phyloP scores from a whole-genome alignment of 257 asterid genomes.

The Striga asiatica region DNA sequence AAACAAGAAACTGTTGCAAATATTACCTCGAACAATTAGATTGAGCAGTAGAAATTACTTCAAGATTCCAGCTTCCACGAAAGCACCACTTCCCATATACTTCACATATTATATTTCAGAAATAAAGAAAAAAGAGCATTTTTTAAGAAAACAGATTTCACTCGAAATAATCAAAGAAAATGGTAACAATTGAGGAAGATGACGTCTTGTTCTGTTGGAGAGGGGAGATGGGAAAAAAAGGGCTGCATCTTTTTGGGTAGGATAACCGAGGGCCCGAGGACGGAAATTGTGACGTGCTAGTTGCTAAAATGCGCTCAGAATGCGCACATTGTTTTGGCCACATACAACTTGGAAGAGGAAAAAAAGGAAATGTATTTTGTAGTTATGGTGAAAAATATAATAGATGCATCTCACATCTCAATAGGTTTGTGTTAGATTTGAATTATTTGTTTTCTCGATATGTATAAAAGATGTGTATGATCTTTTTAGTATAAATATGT shows the following conservation, averaged over 20 bases:
- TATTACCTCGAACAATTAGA: slow-evolving; percentile 22
- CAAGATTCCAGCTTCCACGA: neutral
- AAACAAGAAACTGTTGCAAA: slow-evolving; percentile 12
- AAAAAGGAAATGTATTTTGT: no score
- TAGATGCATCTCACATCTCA: no score
- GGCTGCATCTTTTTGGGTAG: neutral
- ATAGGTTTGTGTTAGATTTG: no score
- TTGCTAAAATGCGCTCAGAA: neutral
- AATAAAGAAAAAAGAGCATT: no score
- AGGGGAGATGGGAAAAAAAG: neutral
- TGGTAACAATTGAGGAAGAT: neutral
- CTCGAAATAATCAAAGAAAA: neutral
- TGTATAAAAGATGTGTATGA: no score
- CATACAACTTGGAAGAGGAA: no score
- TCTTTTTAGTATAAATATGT: no score
- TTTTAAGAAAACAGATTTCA: neutral
- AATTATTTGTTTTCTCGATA: no score
- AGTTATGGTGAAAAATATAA: no score
- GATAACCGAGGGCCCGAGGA: neutral
- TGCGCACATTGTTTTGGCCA: neutral
- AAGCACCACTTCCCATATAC: neutral
- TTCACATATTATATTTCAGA: neutral
- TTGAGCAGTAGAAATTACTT: slow-evolving; percentile 8
- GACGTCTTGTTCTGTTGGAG: neutral
- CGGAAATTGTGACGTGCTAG: neutral